A percentile compares a stretch with the other conserved stretches of the same genome.
Evolutionary conservation across 106 monocot genomes (phyloP).

Genomic region (Gastrodia elata): DNA sequence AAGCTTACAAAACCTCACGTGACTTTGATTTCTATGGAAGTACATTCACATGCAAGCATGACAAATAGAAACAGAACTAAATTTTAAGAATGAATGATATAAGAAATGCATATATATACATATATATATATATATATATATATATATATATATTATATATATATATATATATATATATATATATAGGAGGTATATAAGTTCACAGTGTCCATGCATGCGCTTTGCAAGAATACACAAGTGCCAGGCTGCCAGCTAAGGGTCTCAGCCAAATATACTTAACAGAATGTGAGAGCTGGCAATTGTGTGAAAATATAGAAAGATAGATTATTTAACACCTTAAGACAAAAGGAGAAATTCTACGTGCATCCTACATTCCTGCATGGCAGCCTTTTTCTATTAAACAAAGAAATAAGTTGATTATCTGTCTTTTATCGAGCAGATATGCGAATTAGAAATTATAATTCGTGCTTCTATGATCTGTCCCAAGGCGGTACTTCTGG

Average conservation of each 20-base stretch:
- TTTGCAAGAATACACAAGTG: too few relatives aligned
- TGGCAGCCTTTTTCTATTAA: background rate
- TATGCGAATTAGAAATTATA: too few relatives aligned
- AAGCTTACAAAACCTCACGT: constrained; percentile 6
- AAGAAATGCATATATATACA: too few relatives aligned
- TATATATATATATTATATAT: too few relatives aligned
- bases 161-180: too few relatives aligned
- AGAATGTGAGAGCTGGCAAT: background rate
- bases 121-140: too few relatives aligned
- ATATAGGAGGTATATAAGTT: too few relatives aligned
- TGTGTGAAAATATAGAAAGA: background rate
- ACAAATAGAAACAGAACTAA: constrained; percentile 8
- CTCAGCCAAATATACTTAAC: background rate
- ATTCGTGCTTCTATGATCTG: too few relatives aligned
- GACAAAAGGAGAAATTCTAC: background rate
- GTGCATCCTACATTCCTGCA: background rate
- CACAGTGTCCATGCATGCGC: too few relatives aligned
- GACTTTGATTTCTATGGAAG: constrained; percentile 5
- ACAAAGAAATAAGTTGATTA: background rate
- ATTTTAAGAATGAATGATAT: constrained; percentile 1
- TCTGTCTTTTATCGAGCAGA: too few relatives aligned
- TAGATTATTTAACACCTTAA: background rate
- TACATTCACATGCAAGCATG: constrained; percentile 7
- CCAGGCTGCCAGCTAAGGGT: background rate
- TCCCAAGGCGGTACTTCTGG: background rate